Evolutionary conservation across 768 basidiomycete species (phyloP).

Genomic region (Tricholoma saponaceum): DNA sequence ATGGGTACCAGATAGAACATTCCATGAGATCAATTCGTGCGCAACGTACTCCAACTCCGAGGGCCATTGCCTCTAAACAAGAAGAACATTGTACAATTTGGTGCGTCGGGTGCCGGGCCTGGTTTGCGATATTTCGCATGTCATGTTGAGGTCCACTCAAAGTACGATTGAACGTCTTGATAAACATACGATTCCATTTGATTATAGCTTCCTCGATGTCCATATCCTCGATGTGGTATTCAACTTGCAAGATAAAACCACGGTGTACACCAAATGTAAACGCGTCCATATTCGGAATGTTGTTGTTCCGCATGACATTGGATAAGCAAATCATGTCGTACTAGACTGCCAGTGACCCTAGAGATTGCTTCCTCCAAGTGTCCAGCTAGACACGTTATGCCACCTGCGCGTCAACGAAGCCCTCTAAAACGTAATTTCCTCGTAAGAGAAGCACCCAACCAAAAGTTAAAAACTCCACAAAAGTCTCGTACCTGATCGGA

Average conservation of each 20-base stretch:
- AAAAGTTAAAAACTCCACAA: neutral
- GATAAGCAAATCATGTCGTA: too few species aligned
- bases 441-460: neutral
- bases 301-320: neutral
- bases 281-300: too few species aligned
- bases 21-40: neutral
- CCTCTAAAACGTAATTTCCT: neutral
- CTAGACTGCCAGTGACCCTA: neutral
- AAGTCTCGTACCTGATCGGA: neutral
- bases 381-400: neutral
- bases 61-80: neutral
- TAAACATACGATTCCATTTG: too few species aligned
- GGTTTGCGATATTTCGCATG: neutral
- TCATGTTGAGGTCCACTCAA: too few species aligned
- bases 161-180: neutral
- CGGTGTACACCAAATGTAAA: too few species aligned
- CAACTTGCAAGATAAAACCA: too few species aligned
- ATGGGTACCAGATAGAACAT: neutral
- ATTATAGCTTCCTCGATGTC: too few species aligned
- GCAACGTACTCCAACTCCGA: neutral
- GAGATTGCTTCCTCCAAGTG: neutral
- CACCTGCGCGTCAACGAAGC: neutral
- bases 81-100: neutral
- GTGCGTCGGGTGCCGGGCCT: neutral
- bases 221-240: too few species aligned